phyloP scores from a whole-genome alignment of 257 asterid genomes.

The Nicotiana knightiana region DNA sequence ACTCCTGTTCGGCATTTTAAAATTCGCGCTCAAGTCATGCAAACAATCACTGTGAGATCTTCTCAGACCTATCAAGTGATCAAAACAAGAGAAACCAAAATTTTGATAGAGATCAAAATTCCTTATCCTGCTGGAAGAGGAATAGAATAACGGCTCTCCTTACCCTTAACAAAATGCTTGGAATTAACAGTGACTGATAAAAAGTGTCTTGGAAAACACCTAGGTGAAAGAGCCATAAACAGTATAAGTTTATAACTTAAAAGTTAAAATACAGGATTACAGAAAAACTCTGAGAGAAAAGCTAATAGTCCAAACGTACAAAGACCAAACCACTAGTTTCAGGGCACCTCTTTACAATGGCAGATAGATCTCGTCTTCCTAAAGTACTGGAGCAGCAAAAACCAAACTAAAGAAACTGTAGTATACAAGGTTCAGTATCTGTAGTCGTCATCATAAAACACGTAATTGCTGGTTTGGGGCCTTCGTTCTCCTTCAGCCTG shows the following conservation, averaged over 20 bases:
- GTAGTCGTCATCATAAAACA: constrained; percentile 44
- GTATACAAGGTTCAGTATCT: constrained; percentile 35
- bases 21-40: neutral
- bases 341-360: constrained; percentile 33
- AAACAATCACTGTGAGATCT: neutral
- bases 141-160: neutral
- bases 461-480: constrained; percentile 29
- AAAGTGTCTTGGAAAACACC: neutral
- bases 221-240: neutral
- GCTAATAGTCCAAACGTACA: neutral
- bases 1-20: neutral
- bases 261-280: neutral
- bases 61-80: neutral
- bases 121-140: neutral
- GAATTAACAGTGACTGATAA: neutral
- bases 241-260: neutral
- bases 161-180: neutral
- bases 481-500: constrained; percentile 54
- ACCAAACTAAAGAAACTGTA: neutral
- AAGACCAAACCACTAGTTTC: neutral
- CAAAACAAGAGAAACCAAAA: neutral
- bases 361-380: neutral
- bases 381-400: neutral
- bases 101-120: neutral
- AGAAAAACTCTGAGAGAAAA: neutral